Evolutionary conservation across 1,139 yeast species (phyloP).

Genomic region (Candida freyschussii): DNA sequence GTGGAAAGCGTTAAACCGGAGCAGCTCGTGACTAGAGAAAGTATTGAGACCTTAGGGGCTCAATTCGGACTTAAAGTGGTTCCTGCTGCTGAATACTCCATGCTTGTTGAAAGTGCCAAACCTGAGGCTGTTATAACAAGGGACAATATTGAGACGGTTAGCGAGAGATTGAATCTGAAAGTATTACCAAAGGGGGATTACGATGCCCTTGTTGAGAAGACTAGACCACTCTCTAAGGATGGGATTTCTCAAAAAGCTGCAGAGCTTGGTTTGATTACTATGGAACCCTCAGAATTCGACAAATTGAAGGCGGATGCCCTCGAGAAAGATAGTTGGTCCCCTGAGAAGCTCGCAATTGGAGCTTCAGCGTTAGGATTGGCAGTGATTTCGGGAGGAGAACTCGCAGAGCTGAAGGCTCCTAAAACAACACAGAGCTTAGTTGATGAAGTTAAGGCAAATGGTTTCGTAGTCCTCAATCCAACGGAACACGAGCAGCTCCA

Average conservation of each 20-base stretch:
- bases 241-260: conserved; percentile 5
- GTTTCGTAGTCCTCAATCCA: no score
- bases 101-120: conserved; percentile 5
- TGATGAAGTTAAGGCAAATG: no score
- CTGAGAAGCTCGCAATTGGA: conserved; percentile 14
- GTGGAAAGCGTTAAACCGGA: conserved; percentile 5
- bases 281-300: conserved; percentile 18
- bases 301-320: conserved; percentile 28
- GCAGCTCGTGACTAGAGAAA: conserved; percentile 8
- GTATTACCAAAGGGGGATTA: conserved; percentile 4
- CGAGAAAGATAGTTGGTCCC: conserved; percentile 4
- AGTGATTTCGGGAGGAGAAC: conserved; percentile 24
- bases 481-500: no score
- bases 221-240: conserved; percentile 1
- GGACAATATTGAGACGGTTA: conserved; percentile 5
- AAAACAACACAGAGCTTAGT: no score
- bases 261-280: conserved; percentile 12
- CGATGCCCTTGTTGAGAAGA: background rate
- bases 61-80: conserved; percentile 12
- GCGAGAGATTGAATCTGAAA: conserved; percentile 9
- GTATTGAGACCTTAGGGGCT: conserved; percentile 8
- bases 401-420: conserved; percentile 2
- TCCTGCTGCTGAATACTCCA: conserved; percentile 2
- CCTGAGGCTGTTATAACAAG: conserved; percentile 4
- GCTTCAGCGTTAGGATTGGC: conserved; percentile 35